These are phyloP conservation scores for Claviceps paspali DNA, from an alignment of 2,329 filamentous ascomycete species.

Conservation along the genomic window DNA sequence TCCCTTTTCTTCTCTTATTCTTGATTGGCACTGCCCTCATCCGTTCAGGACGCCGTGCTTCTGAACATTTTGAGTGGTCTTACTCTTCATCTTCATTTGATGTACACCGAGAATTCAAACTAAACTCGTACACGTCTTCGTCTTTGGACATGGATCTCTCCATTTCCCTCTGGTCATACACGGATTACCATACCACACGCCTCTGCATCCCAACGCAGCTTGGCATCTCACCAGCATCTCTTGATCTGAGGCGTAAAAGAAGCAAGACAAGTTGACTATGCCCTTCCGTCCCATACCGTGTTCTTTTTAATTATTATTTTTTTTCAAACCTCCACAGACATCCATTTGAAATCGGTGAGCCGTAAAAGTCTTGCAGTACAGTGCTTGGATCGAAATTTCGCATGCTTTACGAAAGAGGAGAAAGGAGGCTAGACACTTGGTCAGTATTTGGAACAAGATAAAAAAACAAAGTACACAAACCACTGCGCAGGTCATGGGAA, in stretches of 20 bases:
- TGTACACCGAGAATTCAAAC: too few species aligned
- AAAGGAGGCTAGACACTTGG: slow-evolving; percentile 35
- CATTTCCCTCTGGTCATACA: neutral
- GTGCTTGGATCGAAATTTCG: neutral
- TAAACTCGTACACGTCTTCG: neutral
- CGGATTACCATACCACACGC: neutral
- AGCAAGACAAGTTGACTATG: neutral
- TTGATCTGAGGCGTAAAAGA: neutral
- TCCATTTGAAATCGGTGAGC: neutral
- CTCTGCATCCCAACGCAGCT: neutral
- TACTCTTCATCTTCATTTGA: too few species aligned
- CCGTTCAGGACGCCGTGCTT: too few species aligned
- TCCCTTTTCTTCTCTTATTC: too few species aligned
- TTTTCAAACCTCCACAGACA: neutral
- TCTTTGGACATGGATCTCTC: neutral
- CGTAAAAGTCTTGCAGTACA: neutral
- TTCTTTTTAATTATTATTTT: neutral
- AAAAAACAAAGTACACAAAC: neutral
- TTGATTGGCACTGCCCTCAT: too few species aligned
- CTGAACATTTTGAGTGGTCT: too few species aligned
- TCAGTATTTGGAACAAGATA: slow-evolving; percentile 14
- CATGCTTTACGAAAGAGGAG: slow-evolving; percentile 41
- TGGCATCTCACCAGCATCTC: neutral
- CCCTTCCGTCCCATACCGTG: neutral
- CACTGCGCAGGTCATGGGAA: neutral